phyloP scores from a whole-genome alignment of 345 rosid genomes.

The Tarenaya hassleriana region DNA sequence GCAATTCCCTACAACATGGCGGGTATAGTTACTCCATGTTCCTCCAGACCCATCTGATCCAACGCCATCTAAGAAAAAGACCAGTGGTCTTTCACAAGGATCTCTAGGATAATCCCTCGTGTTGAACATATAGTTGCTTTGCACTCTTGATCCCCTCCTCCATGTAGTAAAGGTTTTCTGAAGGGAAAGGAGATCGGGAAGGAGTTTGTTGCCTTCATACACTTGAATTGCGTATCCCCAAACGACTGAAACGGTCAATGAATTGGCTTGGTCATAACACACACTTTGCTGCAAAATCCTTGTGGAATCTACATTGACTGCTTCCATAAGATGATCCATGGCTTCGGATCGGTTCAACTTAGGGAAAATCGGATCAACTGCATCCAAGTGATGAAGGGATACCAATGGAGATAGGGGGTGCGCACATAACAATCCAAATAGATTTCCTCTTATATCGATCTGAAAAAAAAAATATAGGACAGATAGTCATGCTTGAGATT shows the following conservation, averaged over 20 bases:
- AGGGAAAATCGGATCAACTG: slow-evolving; percentile 73
- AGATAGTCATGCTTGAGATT: neutral
- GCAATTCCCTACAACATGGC: slow-evolving; percentile 43
- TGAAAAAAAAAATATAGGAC: slow-evolving; percentile 22
- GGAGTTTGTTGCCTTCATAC: slow-evolving; percentile 58
- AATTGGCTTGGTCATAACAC: slow-evolving; percentile 56
- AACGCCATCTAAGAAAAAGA: slow-evolving; percentile 54
- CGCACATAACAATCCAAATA: slow-evolving; percentile 72
- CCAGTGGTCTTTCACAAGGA: slow-evolving; percentile 57
- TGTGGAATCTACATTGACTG: slow-evolving; percentile 53
- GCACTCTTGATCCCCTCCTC: slow-evolving; percentile 52
- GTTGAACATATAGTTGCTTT: slow-evolving; percentile 55
- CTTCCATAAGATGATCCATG: slow-evolving; percentile 46
- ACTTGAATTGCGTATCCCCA: slow-evolving; percentile 93
- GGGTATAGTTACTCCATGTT: slow-evolving; percentile 52
- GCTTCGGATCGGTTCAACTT: slow-evolving; percentile 46
- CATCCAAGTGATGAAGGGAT: slow-evolving; percentile 92
- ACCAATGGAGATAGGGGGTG: slow-evolving; percentile 74
- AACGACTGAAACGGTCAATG: slow-evolving; percentile 60
- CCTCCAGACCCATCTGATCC: slow-evolving; percentile 35
- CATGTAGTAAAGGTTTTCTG: slow-evolving; percentile 71
- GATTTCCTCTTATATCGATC: slow-evolving; percentile 79
- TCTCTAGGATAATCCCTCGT: slow-evolving; percentile 65
- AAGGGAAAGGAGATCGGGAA: slow-evolving; percentile 60
- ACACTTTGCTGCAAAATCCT: slow-evolving; percentile 84